A percentile compares a stretch with the other conserved stretches of the same genome.
These are phyloP conservation scores for Gymnopilus dilepis DNA, from an alignment of 768 basidiomycete genomes.

Conservation along the genomic window DNA sequence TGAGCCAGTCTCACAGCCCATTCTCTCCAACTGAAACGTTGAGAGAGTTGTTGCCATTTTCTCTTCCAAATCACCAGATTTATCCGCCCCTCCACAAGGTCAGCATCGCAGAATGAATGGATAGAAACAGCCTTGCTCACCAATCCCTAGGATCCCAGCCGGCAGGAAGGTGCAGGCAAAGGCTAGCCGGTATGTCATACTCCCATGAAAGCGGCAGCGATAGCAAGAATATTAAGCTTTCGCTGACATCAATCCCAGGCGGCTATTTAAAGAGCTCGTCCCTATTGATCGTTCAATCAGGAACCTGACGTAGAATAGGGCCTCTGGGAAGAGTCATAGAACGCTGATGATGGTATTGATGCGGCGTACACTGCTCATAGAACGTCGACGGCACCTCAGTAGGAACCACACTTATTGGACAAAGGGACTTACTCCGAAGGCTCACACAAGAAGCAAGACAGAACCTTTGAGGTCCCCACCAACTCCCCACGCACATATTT, in stretches of 20 bases:
- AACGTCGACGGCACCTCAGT: constrained; percentile 32
- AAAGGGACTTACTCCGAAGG: constrained; percentile 2
- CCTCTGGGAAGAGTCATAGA: too few species aligned
- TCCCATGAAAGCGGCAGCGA: not conserved
- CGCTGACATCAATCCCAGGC: not conserved
- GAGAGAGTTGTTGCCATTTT: not conserved
- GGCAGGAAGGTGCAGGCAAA: not conserved
- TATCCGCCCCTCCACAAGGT: constrained; percentile 2
- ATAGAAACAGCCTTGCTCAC: not conserved
- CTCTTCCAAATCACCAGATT: not conserved
- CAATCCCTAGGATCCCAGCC: not conserved
- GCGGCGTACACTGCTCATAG: not conserved
- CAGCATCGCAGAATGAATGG: not conserved
- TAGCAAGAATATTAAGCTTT: constrained; percentile 5
- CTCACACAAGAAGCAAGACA: constrained; percentile 1
- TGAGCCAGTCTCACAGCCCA: not conserved
- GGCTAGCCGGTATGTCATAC: not conserved
- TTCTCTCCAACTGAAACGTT: not conserved
- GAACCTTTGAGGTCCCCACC: constrained; percentile 47
- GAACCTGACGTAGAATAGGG: not conserved
- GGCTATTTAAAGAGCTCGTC: not conserved
- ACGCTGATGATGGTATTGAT: not conserved
- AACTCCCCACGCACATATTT: constrained; percentile 34
- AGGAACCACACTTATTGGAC: not conserved
- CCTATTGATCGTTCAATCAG: not conserved